These are phyloP conservation scores for Oemleria cerasiformis DNA, from an alignment of 306 rosid species.

Conservation along the genomic window DNA sequence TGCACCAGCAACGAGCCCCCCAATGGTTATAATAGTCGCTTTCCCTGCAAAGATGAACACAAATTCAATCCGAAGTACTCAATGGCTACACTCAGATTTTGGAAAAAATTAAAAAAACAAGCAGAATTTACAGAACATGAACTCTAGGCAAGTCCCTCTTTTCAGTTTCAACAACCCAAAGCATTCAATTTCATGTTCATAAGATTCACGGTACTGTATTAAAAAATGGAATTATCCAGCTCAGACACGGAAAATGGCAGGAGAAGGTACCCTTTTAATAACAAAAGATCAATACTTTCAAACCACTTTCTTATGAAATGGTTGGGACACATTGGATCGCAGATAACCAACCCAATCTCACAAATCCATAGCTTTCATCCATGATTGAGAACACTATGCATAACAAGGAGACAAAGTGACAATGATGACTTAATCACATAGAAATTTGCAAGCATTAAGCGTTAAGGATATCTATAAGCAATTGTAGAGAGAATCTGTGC, in stretches of 20 bases:
- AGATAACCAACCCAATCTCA: not conserved
- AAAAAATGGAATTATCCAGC: not conserved
- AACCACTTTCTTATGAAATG: not conserved
- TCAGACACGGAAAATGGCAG: not conserved
- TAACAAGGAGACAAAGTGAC: not conserved
- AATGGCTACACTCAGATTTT: not conserved
- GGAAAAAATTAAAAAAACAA: not conserved
- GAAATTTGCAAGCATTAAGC: not conserved
- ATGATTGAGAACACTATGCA: slow-evolving; percentile 9
- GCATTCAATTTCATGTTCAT: not conserved
- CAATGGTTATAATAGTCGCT: slow-evolving; percentile 81
- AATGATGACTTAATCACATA: not conserved
- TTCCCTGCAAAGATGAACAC: slow-evolving; percentile 65
- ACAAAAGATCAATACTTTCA: not conserved
- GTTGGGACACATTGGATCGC: not conserved
- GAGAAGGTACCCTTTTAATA: not conserved
- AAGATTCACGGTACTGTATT: not conserved
- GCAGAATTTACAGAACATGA: not conserved
- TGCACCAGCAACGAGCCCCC: slow-evolving; percentile 91
- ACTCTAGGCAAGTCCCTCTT: not conserved
- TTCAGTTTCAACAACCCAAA: not conserved
- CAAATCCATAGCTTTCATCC: not conserved
- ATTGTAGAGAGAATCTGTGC: slow-evolving; percentile 3
- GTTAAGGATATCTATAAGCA: slow-evolving; percentile 16
- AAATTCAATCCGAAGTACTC: not conserved